These are phyloP conservation scores for Hsuehochloa calcarea DNA, from an alignment of 176 grass and related monocot genomes.

Conservation along the genomic window DNA sequence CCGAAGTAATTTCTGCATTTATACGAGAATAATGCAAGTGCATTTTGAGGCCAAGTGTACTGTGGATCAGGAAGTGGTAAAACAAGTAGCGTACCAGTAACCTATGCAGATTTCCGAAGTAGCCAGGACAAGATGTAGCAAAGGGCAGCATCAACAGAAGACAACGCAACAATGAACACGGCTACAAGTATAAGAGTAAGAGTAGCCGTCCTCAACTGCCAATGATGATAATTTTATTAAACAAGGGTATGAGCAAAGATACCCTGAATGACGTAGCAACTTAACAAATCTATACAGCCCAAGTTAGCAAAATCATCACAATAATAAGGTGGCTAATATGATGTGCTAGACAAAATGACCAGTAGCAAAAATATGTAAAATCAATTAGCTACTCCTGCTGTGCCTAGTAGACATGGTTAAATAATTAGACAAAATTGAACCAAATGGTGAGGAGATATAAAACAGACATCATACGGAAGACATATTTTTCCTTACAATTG, in stretches of 20 bases:
- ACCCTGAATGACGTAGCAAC: not conserved
- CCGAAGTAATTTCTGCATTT: not conserved
- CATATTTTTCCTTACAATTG: not conserved
- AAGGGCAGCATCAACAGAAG: slow-evolving; percentile 73
- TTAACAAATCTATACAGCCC: not conserved
- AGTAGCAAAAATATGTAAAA: not conserved
- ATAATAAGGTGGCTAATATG: not conserved
- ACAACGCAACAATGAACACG: slow-evolving; percentile 77
- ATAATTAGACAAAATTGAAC: not conserved
- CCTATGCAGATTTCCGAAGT: slow-evolving; percentile 70
- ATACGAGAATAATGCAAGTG: not conserved
- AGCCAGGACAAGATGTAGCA: slow-evolving; percentile 76
- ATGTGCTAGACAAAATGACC: not conserved
- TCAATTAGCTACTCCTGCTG: not conserved
- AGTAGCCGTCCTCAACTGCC: slow-evolving; percentile 71
- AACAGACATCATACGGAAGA: not conserved
- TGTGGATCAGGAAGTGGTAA: slow-evolving; percentile 1
- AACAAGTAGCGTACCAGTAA: slow-evolving; percentile 39
- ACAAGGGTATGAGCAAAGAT: slow-evolving; percentile 1
- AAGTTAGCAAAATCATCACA: slow-evolving; percentile 1
- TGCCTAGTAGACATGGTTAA: not conserved
- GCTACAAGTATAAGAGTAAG: slow-evolving; percentile 79
- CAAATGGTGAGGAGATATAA: not conserved
- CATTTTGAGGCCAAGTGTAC: slow-evolving; percentile 9
- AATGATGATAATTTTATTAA: slow-evolving; percentile 23